Conservation (phyloP, 2,329 filamentous ascomycete genomes). For the Scopulariopsis brevicaulis region DNA sequence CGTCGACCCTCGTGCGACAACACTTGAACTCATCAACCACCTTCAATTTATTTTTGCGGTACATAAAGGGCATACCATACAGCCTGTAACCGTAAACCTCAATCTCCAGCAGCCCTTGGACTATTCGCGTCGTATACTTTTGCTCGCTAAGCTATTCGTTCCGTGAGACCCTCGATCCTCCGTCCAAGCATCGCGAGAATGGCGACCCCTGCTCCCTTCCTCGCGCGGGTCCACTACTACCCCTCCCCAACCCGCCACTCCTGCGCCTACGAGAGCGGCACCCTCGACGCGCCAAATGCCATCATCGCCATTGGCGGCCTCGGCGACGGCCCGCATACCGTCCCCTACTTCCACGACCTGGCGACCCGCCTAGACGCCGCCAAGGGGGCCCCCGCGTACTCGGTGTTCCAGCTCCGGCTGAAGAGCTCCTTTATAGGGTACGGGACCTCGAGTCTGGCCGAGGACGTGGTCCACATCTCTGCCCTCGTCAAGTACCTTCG, state of each 20-base stretch:
- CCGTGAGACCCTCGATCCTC: not conserved
- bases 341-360: conserved; percentile 41
- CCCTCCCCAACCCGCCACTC: conserved; percentile 13
- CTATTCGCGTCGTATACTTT: no score
- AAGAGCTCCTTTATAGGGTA: conserved; percentile 41
- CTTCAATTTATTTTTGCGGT: no score
- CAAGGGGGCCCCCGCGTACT: conserved; percentile 28
- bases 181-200: not conserved
- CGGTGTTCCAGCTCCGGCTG: conserved; percentile 45
- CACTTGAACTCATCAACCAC: no score
- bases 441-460: conserved; percentile 34
- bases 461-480: conserved; percentile 43
- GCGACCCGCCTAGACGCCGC: conserved; percentile 26
- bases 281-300: conserved; percentile 35
- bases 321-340: conserved; percentile 55
- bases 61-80: no score
- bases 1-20: no score
- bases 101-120: no score
- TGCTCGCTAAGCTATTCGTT: not conserved
- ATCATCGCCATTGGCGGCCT: conserved; percentile 62
- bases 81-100: no score
- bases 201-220: not conserved
- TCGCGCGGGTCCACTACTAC: conserved; percentile 4
- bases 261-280: conserved; percentile 36
- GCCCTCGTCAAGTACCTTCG: conserved; percentile 42